These are phyloP conservation scores for Holtermanniella nyarrowii DNA, from an alignment of 768 basidiomycete species.

Conservation along the genomic window DNA sequence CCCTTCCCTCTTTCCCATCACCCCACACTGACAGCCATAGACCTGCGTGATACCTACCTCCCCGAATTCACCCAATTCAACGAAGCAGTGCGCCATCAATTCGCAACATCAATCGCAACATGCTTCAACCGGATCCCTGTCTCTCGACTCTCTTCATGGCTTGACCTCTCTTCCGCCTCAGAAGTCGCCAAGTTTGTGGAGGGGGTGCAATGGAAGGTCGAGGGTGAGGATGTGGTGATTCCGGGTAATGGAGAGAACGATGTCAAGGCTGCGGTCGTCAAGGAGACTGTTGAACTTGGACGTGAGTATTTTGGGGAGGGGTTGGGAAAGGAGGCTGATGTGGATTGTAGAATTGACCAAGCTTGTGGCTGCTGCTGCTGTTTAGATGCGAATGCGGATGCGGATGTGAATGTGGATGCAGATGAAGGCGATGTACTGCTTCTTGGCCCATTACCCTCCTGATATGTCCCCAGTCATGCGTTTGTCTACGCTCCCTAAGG, in stretches of 20 bases:
- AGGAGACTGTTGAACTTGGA: conserved; percentile 39
- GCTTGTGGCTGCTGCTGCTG: conserved; percentile 36
- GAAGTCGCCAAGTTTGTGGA: conserved; percentile 26
- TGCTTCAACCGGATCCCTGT: conserved; percentile 35
- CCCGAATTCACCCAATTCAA: conserved; percentile 32
- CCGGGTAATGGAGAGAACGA: conserved; percentile 42
- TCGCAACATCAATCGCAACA: conserved; percentile 36
- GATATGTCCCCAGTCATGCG: no score
- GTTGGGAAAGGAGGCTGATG: neutral
- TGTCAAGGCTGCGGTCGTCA: conserved; percentile 41
- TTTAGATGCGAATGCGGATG: no score
- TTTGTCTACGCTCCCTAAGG: no score
- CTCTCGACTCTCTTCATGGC: conserved; percentile 32
- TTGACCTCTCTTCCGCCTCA: conserved; percentile 20
- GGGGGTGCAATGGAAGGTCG: conserved; percentile 34
- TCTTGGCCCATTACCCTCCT: no score
- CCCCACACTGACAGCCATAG: conserved; percentile 6
- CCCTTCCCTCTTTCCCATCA: neutral
- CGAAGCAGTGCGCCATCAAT: conserved; percentile 24
- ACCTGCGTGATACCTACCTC: conserved; percentile 30
- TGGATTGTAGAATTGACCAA: conserved; percentile 38
- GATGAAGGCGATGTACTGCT: no score
- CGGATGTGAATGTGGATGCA: no score
- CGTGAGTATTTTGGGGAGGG: conserved; percentile 29
- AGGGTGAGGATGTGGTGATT: conserved; percentile 33